Conservation (phyloP, 129 eudicot genomes). For the Chrysanthemum makinoi region DNA sequence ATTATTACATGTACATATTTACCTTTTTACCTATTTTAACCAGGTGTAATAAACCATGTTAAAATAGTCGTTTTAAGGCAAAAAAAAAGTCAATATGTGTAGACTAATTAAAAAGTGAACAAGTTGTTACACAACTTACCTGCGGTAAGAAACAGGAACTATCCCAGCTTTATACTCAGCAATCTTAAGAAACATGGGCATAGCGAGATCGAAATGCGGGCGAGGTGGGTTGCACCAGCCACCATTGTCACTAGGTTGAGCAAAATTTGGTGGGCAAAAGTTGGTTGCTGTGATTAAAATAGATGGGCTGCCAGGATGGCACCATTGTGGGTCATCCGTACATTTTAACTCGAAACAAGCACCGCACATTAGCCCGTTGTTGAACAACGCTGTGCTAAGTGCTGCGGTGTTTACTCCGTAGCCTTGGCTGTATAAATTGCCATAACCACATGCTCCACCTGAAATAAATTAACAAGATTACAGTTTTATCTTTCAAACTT, state of each 20-base stretch:
- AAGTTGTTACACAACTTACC: slow-evolving; percentile 32
- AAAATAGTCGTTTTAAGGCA: too few species aligned
- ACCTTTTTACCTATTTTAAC: neutral
- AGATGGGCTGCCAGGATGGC: slow-evolving; percentile 61
- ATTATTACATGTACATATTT: too few species aligned
- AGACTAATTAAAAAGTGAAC: neutral
- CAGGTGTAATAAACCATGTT: neutral
- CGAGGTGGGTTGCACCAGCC: slow-evolving; percentile 81
- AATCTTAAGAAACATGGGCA: slow-evolving; percentile 63
- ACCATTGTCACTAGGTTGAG: slow-evolving; percentile 51
- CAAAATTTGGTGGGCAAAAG: slow-evolving; percentile 65
- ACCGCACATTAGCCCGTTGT: slow-evolving; percentile 58
- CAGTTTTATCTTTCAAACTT: too few species aligned
- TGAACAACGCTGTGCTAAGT: slow-evolving; percentile 60
- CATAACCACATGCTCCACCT: slow-evolving; percentile 76
- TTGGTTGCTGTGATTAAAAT: slow-evolving; percentile 63
- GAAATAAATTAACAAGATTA: neutral
- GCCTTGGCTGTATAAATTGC: slow-evolving; percentile 64
- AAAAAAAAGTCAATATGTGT: slow-evolving; percentile 1
- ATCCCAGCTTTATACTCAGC: slow-evolving; percentile 62
- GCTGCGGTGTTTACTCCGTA: slow-evolving; percentile 71
- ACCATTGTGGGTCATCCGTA: slow-evolving; percentile 53
- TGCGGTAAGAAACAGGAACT: slow-evolving; percentile 57
- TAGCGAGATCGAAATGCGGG: slow-evolving; percentile 61
- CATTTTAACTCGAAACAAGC: slow-evolving; percentile 60